Base-by-base conservation (phyloP, 2,329 filamentous ascomycete species). In the Ilyonectria sp. region DNA sequence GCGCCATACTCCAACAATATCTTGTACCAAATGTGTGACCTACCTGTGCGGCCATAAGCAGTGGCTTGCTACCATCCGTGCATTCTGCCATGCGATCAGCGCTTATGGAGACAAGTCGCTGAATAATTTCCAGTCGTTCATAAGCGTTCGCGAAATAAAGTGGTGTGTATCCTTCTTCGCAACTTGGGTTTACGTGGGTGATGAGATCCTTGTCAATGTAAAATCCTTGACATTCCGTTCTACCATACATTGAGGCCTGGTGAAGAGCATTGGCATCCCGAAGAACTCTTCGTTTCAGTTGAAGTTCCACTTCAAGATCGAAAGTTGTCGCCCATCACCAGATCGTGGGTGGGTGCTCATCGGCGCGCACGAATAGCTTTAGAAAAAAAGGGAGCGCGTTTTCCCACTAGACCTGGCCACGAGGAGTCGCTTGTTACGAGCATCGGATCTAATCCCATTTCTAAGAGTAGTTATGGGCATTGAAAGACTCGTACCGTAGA, bases 401-500 rank as follows among this genome's bases (percentile, higher is more conserved):
- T 6, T 6, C 8, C 8, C 7, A 43, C 7, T 1, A 43, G 0
- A n/a, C 1, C 15, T n/a, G 17, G 17, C 40, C 8, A 1, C 1
- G 5, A 43, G 7, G 15, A n/a, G 5, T 43, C 17, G 4, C 7
- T n/a, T n/a, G 40, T 6, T 2, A 8, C 17, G 8, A 43, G 15
- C 10, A 6, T 43, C 9, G 53, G 58, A 21, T 66, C 17, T 1
- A 54, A 63, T 1, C 66, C 66, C 1, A 66, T 10, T 3, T 59
- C 17, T 4, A 67, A 11, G 4, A 67, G n/a, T 4, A 26, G 3
- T 6, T 67, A 53, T 4, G 63, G 58, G 5, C 17, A 53, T 3
- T 47, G 61, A 33, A 50, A 15, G 66, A 66, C 1, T 5, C 6
- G 8, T 43, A 1, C 3, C 13, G 1, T 0, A 63, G 15, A 3